Conservation (phyloP, 495 filamentous ascomycete species). For the Achaetomiella virescens region DNA sequence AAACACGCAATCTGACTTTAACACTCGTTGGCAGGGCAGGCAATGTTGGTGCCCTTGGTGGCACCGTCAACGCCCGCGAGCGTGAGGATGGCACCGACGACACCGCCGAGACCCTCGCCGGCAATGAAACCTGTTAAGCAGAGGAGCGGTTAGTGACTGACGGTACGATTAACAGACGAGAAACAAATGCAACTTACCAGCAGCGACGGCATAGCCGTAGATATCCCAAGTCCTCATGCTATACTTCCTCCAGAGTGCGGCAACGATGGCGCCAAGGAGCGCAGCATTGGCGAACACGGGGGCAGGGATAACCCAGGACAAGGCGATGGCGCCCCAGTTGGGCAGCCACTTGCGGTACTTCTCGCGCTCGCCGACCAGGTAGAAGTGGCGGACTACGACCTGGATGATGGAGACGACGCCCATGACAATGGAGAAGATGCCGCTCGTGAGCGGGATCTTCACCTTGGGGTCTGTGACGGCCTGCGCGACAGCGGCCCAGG, state of each 20-base stretch:
- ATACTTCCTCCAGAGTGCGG: conserved; percentile 54
- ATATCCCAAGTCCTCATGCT: conserved; percentile 50
- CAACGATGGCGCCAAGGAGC: conserved; percentile 50
- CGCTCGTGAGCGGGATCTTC: conserved; percentile 50
- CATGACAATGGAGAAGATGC: conserved; percentile 53
- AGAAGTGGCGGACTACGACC: conserved; percentile 54
- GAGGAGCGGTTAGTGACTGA: neutral
- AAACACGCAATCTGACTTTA: conserved; percentile 7
- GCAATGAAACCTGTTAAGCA: conserved; percentile 48
- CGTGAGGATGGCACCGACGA: conserved; percentile 53
- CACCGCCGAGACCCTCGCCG: conserved; percentile 60
- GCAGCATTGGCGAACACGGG: conserved; percentile 44
- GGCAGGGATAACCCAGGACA: conserved; percentile 53
- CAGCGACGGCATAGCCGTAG: conserved; percentile 60
- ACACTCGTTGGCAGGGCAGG: conserved; percentile 38
- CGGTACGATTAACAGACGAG: neutral
- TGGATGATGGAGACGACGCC: conserved; percentile 43
- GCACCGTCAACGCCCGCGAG: conserved; percentile 45
- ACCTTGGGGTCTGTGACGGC: conserved; percentile 56
- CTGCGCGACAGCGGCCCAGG: conserved; percentile 59
- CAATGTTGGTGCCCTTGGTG: conserved; percentile 41
- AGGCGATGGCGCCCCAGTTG: conserved; percentile 61
- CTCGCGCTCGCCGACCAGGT: conserved; percentile 37
- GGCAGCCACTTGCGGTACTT: conserved; percentile 55
- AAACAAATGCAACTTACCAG: conserved; percentile 30